Base-by-base conservation (phyloP, 768 basidiomycete species). In the Rhodotorula sphaerocarpa region DNA sequence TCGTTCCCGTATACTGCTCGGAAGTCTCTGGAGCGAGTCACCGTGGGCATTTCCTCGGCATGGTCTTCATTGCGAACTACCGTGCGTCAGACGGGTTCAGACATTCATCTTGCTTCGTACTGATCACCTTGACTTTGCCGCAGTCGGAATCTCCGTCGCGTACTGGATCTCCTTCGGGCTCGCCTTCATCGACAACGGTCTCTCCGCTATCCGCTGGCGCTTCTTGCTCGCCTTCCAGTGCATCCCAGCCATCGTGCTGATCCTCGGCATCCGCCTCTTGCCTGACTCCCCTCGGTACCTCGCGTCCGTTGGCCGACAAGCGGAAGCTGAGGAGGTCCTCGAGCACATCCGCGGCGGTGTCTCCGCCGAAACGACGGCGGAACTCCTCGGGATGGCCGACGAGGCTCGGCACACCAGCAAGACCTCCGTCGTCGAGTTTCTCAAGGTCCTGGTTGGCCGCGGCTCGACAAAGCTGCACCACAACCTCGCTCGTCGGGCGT, bases 271-370 rank as follows among this genome's bases (percentile, higher is more conserved):
- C 56, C 55, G 48, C 39, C 51, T 65, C 28, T 47, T 70, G 7
- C 70, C 70, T 1, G 70, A 70, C 57, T 65, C 66, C 3, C 70
- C 70, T 6, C 70, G 70, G 7, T 70, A 65, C 58, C 61, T 65
- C 45, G 67, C 63, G 28, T 63, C 59, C 2, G 60, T 61, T 7
- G 70, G 70, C 15, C 59, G 56, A 1, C 59, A 64, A 27, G 60
- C 62, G 11, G 56, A 59, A 42, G 70, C 70, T 15, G 51, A 33
- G 28, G 57, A 65, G 42, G 70, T 70, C 14, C 57, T 70, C 11
- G 55, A 61, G 41, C 65, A 66, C 47, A 46, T 70, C 30, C 62
- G 69, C 34, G 69, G 62, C n/a, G 59, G 50, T 15, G 23, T 31
- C 5, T 41, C 52, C 23, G 16, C 52, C 20, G 65, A 63, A n/a